Evolutionary conservation across 768 basidiomycete genomes (phyloP).

Genomic region (Astraeus odoratus): DNA sequence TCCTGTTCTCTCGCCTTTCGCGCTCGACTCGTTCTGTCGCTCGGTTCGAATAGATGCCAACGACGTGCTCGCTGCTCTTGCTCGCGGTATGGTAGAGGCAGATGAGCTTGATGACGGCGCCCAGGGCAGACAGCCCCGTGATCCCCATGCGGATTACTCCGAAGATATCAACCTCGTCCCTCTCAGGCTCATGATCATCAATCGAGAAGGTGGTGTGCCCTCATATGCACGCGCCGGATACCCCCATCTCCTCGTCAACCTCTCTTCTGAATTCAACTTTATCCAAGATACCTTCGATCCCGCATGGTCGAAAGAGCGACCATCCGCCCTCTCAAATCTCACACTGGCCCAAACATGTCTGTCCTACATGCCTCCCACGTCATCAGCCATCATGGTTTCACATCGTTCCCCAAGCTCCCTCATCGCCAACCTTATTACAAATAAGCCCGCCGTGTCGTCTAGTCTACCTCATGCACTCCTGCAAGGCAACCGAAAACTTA

Average conservation of each 20-base stretch:
- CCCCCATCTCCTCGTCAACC: constrained; percentile 94
- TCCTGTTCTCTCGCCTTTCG: constrained; percentile 90
- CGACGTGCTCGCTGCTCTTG: constrained; percentile 82
- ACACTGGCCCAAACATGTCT: constrained; percentile 81
- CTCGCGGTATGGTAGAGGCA: constrained; percentile 70
- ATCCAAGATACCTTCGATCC: constrained; percentile 81
- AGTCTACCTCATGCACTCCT: constrained; percentile 92
- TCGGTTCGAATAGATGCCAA: constrained; percentile 82
- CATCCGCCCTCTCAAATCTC: constrained; percentile 83
- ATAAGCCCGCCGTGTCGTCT: constrained; percentile 93
- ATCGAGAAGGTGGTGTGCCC: constrained; percentile 92
- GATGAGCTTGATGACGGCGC: constrained; percentile 42
- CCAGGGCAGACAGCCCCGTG: constrained; percentile 20
- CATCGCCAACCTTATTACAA: constrained; percentile 96
- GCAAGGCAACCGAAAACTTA: constrained; percentile 79
- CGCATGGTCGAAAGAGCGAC: constrained; percentile 71
- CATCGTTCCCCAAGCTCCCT: constrained; percentile 93
- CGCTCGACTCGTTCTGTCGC: constrained; percentile 84
- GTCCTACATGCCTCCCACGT: constrained; percentile 84
- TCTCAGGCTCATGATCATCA: constrained; percentile 94
- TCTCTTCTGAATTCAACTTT: constrained; percentile 77
- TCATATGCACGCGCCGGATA: constrained; percentile 93
- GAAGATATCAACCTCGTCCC: constrained; percentile 82
- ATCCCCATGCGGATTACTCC: constrained; percentile 33
- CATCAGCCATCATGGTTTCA: constrained; percentile 94